Evolutionary conservation across 139 green algal species (phyloP), one percentile per base, ranked within the genome.

Genomic region (Axilococcus clingmanii): DNA sequence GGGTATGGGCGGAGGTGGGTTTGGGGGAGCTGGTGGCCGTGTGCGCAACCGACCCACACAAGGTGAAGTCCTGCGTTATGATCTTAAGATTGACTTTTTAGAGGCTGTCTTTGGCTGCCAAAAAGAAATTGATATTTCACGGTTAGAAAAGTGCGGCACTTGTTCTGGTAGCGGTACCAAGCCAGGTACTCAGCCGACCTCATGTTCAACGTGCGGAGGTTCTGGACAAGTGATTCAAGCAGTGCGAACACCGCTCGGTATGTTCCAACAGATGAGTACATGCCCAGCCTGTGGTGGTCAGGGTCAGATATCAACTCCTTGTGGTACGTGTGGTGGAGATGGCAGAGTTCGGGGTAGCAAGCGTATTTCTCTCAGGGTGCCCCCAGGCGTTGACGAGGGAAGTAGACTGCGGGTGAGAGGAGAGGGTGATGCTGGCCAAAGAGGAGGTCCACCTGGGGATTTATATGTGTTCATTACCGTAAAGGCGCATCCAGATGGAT

Each of bases 381-480:
- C 88, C 2, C 62, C 83, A 48, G 90, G 91, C 20, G 86, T 99
- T 17, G 92, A 99, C 65, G 77, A 61, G 12, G 88, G 83, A 49
- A 84, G 63, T 37, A 61, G 91, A 49, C 71, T 99, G 67, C 85
- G 92, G 9, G 87, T 99, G 49, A 65, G 81, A 17, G 77, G 77
- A 12, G 90, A 97, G 69, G 90, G 73, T n/a, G 62, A 73, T 20
- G 48, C 71, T 16, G 73, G 73, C 12, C 25, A 48, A 36, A 72
- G 66, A n/a, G 81, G 79, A 22, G 87, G 86, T 12, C 69, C 79
- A 29, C 37, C 71, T 0, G 92, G 92, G 24, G 90, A 99, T 71
- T 68, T 99, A 19, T 96, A 92, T 52, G 92, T 98, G 14, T 95
- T 93, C 62, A 81, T 97, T 41, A 50, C 20, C 4, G 87, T 98